A percentile compares a stretch with the other conserved stretches of the same genome.
These are phyloP conservation scores for Pseudopyrenochaeta lycopersici DNA, from an alignment of 2,329 filamentous ascomycete species.

Conservation along the genomic window DNA sequence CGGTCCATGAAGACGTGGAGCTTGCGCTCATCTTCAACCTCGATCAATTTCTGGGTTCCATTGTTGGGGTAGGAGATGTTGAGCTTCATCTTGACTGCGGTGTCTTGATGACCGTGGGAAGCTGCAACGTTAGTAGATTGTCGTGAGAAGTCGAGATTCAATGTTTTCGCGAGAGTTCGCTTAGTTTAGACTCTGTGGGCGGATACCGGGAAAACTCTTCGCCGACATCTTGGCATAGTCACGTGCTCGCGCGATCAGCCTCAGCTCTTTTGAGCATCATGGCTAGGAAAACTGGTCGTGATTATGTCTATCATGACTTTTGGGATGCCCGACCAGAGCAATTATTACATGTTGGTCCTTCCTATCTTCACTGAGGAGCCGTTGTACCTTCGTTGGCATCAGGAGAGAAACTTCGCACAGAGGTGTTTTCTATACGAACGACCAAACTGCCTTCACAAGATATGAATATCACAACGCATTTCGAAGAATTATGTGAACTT, in stretches of 20 bases:
- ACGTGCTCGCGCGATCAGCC: constrained; percentile 21
- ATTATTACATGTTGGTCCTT: too few species aligned
- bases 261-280: too few species aligned
- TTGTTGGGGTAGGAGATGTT: constrained; percentile 94
- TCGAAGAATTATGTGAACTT: too few species aligned
- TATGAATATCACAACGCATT: too few species aligned
- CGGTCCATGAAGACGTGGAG: constrained; percentile 99
- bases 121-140: constrained; percentile 50
- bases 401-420: too few species aligned
- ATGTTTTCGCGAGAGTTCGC: constrained; percentile 7
- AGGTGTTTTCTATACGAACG: too few species aligned
- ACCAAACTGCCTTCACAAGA: too few species aligned
- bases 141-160: constrained; percentile 28
- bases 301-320: too few species aligned
- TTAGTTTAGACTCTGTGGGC: not conserved
- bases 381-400: too few species aligned
- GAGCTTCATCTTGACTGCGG: constrained; percentile 72
- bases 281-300: too few species aligned
- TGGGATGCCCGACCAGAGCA: too few species aligned
- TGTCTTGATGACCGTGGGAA: constrained; percentile 42
- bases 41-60: constrained; percentile 99
- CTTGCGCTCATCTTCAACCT: constrained; percentile 99
- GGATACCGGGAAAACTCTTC: not conserved
- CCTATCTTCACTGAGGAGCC: too few species aligned
- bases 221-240: constrained; percentile 1